Base-by-base conservation (phyloP, 1,284 basidiomycete species). In the Anthracocystis setariae region DNA sequence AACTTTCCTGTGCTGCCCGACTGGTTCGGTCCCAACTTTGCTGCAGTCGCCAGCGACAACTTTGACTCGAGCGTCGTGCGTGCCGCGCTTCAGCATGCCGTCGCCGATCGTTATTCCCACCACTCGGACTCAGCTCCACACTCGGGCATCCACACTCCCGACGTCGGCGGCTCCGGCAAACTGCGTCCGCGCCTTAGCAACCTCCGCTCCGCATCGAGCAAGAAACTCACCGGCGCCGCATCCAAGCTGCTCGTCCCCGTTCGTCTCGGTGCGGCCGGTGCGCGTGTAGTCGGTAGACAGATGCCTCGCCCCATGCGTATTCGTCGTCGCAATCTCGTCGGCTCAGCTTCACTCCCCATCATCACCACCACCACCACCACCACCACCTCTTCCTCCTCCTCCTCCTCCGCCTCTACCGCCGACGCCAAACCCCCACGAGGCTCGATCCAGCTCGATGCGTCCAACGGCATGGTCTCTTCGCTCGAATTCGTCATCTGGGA, bases 401-500 rank as follows among this genome's bases (percentile, higher is more conserved):
- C 12, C 29, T 48, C 60, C 10, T 20, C 39, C 8, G 39, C 59
- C 0, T 18, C 43, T 9, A 39, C 45, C 5, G 48, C 39, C 32
- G 58, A 59, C 13, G 18, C 33, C 32, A 52, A 51, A 32, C 55
- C 65, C 5, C 62, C 69, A 0, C 61, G 69, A 8, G 69, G 69
- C 18, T 72, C 64, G 8, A 72, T 75, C 27, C 68, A 65, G 25
- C 64, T 75, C 46, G 65, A 72, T 24, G 69, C 60, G 9, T 60
- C 64, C 53, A 72, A 72, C 35, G 69, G 56, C 29, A 61, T 63
- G 37, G 69, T 72, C 56, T 64, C 60, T 2, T 54, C 64, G 17
- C 64, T 97, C 47, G 93, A 97, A 82, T 86, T 93, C 45, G 90
- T 97, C 29, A 86, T 93, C 0, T 98, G 94, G 94, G 93, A 95